A percentile compares a stretch with the other conserved stretches of the same genome.
Evolutionary conservation across 768 basidiomycete species (phyloP).

Genomic region (Pisolithus sp.): DNA sequence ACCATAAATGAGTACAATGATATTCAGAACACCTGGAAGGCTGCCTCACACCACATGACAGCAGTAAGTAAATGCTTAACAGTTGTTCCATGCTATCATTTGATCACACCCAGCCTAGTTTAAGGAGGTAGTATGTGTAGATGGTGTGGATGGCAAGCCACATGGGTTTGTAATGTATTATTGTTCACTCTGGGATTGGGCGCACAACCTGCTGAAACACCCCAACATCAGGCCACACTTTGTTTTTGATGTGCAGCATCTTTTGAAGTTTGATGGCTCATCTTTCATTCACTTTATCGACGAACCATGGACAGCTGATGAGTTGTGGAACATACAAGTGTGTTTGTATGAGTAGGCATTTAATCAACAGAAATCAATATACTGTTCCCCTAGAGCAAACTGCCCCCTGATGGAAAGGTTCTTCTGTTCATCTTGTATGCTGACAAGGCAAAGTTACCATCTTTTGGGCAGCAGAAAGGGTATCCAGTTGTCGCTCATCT

Average conservation of each 20-base stretch:
- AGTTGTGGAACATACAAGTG: conserved; percentile 34
- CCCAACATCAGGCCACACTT: conserved; percentile 16
- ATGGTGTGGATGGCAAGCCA: background rate
- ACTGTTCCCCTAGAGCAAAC: background rate
- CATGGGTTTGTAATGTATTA: background rate
- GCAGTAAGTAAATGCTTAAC: conserved; percentile 1
- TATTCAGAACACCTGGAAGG: background rate
- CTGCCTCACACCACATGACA: background rate
- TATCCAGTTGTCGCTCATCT: conserved; percentile 23
- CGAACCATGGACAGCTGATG: conserved; percentile 34
- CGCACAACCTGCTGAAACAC: conserved; percentile 22
- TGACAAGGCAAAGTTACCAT: conserved; percentile 34
- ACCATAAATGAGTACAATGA: background rate
- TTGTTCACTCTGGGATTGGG: conserved; percentile 15
- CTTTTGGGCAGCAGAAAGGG: conserved; percentile 33
- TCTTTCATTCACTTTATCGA: conserved; percentile 24
- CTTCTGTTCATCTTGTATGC: conserved; percentile 34
- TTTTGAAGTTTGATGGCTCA: conserved; percentile 23
- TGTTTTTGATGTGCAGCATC: conserved; percentile 27
- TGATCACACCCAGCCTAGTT: background rate
- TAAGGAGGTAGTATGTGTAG: background rate
- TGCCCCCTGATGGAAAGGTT: conserved; percentile 18
- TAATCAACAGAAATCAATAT: background rate
- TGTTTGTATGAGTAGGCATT: background rate
- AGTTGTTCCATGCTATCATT: background rate